phyloP scores from a whole-genome alignment of 2,329 filamentous ascomycete genomes.

The Aspergillus melleus region DNA sequence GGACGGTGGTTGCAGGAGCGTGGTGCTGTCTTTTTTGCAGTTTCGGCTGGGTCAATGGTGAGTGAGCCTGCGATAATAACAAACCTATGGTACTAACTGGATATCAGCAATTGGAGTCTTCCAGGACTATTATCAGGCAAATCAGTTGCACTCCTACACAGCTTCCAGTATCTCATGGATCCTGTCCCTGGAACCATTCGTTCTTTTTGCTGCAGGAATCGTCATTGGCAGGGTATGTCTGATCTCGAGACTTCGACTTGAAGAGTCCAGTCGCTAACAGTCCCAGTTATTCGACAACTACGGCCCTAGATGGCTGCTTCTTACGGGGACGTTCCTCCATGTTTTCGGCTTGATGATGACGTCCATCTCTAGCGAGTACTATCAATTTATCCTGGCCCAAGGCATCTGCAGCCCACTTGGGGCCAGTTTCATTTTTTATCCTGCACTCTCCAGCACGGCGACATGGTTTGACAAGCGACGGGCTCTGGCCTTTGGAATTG shows the following conservation, averaged over 20 bases:
- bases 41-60: slow-evolving; percentile 50
- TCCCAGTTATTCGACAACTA: slow-evolving; percentile 51
- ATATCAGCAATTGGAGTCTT: neutral
- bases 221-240: slow-evolving; percentile 59
- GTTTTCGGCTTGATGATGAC: slow-evolving; percentile 61
- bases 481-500: slow-evolving; percentile 55
- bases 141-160: slow-evolving; percentile 39
- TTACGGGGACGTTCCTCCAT: slow-evolving; percentile 53
- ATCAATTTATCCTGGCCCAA: slow-evolving; percentile 57
- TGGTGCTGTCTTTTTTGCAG: slow-evolving; percentile 46
- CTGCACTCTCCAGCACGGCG: slow-evolving; percentile 34
- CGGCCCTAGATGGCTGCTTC: slow-evolving; percentile 57
- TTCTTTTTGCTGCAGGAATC: slow-evolving; percentile 43
- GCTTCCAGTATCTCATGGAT: slow-evolving; percentile 60
- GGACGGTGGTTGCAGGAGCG: slow-evolving; percentile 54
- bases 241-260: neutral
- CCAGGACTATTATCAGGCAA: neutral
- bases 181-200: slow-evolving; percentile 36
- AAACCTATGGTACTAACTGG: slow-evolving; percentile 7
- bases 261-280: neutral
- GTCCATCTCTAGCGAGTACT: slow-evolving; percentile 53
- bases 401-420: slow-evolving; percentile 54
- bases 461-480: slow-evolving; percentile 58
- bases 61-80: slow-evolving; percentile 31
- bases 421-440: slow-evolving; percentile 51